These are phyloP conservation scores for Globisporangium spiculum DNA, from an alignment of 352 stramenopile species.

Conservation along the genomic window DNA sequence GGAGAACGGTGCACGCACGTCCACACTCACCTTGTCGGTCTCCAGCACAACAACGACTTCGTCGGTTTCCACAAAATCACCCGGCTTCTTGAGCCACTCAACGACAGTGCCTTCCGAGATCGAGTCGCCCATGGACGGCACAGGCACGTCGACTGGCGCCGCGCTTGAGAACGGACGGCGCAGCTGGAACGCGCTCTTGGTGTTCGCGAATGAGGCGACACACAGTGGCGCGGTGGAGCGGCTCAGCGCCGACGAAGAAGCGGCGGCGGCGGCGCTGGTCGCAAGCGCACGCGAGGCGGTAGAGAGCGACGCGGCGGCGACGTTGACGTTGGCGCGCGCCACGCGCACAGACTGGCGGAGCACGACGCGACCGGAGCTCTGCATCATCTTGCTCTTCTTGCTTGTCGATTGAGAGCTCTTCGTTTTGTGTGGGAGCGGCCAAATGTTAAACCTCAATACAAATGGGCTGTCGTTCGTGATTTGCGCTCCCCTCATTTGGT, in stretches of 20 bases:
- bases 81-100: conserved; percentile 92
- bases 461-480: background rate
- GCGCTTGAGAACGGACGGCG: conserved; percentile 37
- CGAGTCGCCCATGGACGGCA: conserved; percentile 93
- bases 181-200: conserved; percentile 16
- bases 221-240: background rate
- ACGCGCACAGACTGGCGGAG: conserved; percentile 21
- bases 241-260: background rate
- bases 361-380: conserved; percentile 28
- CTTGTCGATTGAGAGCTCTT: background rate
- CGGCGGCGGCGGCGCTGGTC: background rate
- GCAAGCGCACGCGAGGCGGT: conserved; percentile 13
- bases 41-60: conserved; percentile 98
- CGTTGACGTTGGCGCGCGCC: conserved; percentile 23
- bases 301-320: conserved; percentile 11
- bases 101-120: conserved; percentile 98
- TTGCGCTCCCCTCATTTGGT: background rate
- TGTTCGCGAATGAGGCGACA: background rate
- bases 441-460: background rate
- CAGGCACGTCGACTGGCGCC: conserved; percentile 54
- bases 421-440: background rate
- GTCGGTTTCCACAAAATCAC: conserved; percentile 93
- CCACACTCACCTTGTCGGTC: conserved; percentile 97
- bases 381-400: conserved; percentile 19
- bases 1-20: conserved; percentile 88